phyloP scores from a whole-genome alignment of 1,139 yeast genomes.

The Eremothecium sinecaudum region DNA sequence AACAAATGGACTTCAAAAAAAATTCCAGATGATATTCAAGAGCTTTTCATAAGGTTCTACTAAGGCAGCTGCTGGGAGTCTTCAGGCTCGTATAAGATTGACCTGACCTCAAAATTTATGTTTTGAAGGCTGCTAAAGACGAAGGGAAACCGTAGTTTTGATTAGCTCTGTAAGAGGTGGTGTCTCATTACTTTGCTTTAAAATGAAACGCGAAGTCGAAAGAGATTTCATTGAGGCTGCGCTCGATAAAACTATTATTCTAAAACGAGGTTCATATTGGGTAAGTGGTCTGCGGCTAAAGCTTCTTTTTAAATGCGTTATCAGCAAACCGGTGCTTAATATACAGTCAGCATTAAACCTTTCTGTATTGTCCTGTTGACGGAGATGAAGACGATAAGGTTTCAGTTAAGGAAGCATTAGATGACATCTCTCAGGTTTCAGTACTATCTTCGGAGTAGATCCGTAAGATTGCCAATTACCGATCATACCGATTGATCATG shows the following conservation, averaged over 20 bases:
- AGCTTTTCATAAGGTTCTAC: constrained; percentile 72
- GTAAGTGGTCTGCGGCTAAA: too few relatives aligned
- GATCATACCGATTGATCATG: too few relatives aligned
- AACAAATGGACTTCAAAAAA: constrained; percentile 35
- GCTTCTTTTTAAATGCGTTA: too few relatives aligned
- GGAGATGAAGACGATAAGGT: constrained; percentile 44
- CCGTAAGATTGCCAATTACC: neutral
- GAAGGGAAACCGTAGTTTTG: constrained; percentile 57
- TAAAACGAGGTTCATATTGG: constrained; percentile 61
- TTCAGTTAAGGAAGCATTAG: constrained; percentile 33
- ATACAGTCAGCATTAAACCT: too few relatives aligned
- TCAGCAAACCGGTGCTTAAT: too few relatives aligned
- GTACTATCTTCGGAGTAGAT: constrained; percentile 26
- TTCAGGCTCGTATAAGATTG: constrained; percentile 55
- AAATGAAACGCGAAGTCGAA: constrained; percentile 58
- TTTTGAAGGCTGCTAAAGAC: constrained; percentile 62
- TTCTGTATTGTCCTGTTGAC: constrained; percentile 35
- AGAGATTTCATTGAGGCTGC: constrained; percentile 46
- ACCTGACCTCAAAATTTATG: constrained; percentile 53
- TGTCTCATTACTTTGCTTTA: constrained; percentile 49
- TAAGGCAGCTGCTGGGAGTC: constrained; percentile 56
- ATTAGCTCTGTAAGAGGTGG: constrained; percentile 50
- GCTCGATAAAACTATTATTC: constrained; percentile 57
- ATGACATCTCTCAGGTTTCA: constrained; percentile 14
- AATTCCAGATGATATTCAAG: constrained; percentile 23